Base-by-base conservation (phyloP, 768 basidiomycete species). In the Phanerodontia chrysosporium region DNA sequence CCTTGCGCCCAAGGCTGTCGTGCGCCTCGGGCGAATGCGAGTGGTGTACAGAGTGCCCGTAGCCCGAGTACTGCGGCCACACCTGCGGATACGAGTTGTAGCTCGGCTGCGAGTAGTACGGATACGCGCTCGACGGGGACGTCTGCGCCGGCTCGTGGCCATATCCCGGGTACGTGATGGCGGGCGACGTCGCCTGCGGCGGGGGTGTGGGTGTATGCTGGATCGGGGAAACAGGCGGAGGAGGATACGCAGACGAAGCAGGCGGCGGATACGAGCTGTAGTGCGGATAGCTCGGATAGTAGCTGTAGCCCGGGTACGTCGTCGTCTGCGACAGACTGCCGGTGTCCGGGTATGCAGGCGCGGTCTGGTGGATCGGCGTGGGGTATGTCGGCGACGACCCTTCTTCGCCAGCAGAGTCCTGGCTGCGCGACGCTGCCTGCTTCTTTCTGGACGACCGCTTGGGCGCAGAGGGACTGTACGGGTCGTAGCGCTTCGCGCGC, bases 401-500 rank as follows among this genome's bases (percentile, higher is more conserved):
- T 8, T 57, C 48, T 21, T 55, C 62, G 24, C 61, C 63, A n/a
- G 63, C 60, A 12, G 62, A 55, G 7, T 66, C 62, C 18, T 58
- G 59, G 16, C 62, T 60, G 28, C 63, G 62, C 3, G 67, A 62
- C 8, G 62, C 58, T 35, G 52, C 64, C 60, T 69, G 68, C 5
- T 22, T 22, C 62, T 71, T 71, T 25, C 65, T 59, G 18, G 65
- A 39, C n/a, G n/a, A n/a, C 1, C 66, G 65, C 58, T 66, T 69
- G 39, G 63, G 45, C 1, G 62, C 29, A 13, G 63, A n/a, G 1
- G 55, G 28, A 2, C 28, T 24, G 54, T 74, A 74, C 1, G 73
- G 73, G 14, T 72, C 73, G 52, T 68, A 74, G 2, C 73, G 68
- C 60, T 72, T 73, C 24, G 53, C 51, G 9, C 72, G 71, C 61